Base-by-base conservation (phyloP, 345 rosid genomes). In the Excoecaria cochinchinensis region DNA sequence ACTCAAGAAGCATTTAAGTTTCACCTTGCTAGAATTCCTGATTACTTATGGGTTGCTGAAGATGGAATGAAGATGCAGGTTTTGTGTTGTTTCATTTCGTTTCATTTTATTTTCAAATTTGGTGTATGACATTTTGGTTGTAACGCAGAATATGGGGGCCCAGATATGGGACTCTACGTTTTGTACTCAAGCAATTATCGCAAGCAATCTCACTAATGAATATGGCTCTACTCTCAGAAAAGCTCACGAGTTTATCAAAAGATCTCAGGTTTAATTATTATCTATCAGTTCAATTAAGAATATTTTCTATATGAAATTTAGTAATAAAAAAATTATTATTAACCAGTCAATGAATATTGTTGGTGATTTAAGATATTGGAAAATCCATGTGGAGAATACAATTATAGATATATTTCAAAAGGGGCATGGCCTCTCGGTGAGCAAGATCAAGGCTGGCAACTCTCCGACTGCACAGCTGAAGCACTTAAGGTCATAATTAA, bases 1-100 rank as follows among this genome's bases (percentile, higher is more conserved):
- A 6, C 19, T 48, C 44, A 56, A 8, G 79, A 76, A 36, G 55
- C 69, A 60, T 62, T 70, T 42, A 70, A 70, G 15, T 22, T 40
- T 55, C 86, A 83, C 55, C 74, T 77, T 0, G 81, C 86, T 50
- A 77, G 81, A 61, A 6, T 80, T 5, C 75, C 72, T 3, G 83
- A 83, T 67, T 74, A 56, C 55, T 14, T 83, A 19, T 83, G 85
- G 85, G 44, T 83, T 46, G 85, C 85, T 31, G 86, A 83, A 72
- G 71, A 71, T 77, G 78, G 74, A 76, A 76, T 64, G 71, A 71
- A 55, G 64, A 38, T 71, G 46, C 46, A 42, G 64, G 70, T 72
- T 15, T 21, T 3, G 31, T 57, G 2, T 57, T 11, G 3, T 21
- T 21, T 0, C 36, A n/a, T 42, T 5, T 8, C 4, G 3, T 42